phyloP scores from a whole-genome alignment of 2,329 filamentous ascomycete genomes.

The Trichoderma sp. region DNA sequence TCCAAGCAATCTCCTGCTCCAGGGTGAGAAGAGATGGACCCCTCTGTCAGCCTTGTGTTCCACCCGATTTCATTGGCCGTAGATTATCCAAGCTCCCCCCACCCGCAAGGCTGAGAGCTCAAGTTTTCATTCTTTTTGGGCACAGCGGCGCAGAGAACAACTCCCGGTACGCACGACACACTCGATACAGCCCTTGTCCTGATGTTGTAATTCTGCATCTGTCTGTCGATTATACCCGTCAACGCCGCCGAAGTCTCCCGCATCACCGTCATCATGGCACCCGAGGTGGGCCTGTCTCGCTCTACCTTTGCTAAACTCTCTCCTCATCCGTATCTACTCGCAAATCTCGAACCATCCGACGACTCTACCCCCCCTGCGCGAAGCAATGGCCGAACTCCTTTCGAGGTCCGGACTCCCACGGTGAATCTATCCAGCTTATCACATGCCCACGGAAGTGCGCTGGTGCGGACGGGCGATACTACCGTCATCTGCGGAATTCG shows the following conservation, averaged over 20 bases:
- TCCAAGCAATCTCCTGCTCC: not conserved
- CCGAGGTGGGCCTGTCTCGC: slow-evolving; percentile 46
- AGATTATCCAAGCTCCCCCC: not conserved
- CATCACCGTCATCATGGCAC: slow-evolving; percentile 31
- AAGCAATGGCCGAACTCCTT: slow-evolving; percentile 74
- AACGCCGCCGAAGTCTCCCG: not conserved
- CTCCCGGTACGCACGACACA: not conserved
- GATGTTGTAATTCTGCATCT: not conserved
- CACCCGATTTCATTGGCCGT: slow-evolving; percentile 4
- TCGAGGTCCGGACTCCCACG: slow-evolving; percentile 67
- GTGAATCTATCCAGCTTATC: slow-evolving; percentile 81
- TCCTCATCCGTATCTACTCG: slow-evolving; percentile 83
- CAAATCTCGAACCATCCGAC: slow-evolving; percentile 69
- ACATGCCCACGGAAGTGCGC: slow-evolving; percentile 84
- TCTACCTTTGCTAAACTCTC: slow-evolving; percentile 85
- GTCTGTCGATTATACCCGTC: not conserved
- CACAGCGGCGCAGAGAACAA: not conserved
- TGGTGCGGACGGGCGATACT: slow-evolving; percentile 85
- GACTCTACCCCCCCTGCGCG: slow-evolving; percentile 54
- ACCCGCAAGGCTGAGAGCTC: slow-evolving; percentile 26
- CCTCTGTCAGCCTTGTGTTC: slow-evolving; percentile 12
- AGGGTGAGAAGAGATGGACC: not conserved
- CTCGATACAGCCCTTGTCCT: not conserved
- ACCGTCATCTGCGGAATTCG: slow-evolving; percentile 92
- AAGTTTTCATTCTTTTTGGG: slow-evolving; percentile 24